Percentiles rank a stretch among this genome's conserved stretches.
Evolutionary conservation across 495 filamentous ascomycete genomes (phyloP).

Genomic region (Penicillium angulare): DNA sequence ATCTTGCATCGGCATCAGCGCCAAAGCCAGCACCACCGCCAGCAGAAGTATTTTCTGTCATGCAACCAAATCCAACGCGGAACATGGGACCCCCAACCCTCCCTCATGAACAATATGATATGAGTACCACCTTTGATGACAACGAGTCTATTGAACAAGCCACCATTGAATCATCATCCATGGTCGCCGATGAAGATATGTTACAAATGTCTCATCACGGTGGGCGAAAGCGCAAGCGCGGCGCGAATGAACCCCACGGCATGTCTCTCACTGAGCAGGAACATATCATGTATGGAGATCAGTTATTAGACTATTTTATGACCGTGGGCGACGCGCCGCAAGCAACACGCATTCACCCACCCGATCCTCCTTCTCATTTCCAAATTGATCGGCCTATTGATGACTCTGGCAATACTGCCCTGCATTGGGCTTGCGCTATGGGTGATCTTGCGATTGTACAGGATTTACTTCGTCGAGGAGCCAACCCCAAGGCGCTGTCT

Average conservation of each 20-base stretch:
- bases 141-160: slow-evolving; percentile 80
- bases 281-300: slow-evolving; percentile 86
- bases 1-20: slow-evolving; percentile 14
- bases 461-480: slow-evolving; percentile 74
- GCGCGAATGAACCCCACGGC: slow-evolving; percentile 51
- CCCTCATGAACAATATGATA: slow-evolving; percentile 56
- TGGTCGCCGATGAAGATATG: slow-evolving; percentile 77
- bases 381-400: slow-evolving; percentile 88
- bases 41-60: slow-evolving; percentile 39
- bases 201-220: slow-evolving; percentile 64
- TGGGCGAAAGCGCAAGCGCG: slow-evolving; percentile 75
- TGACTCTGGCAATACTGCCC: slow-evolving; percentile 78
- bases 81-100: slow-evolving; percentile 46
- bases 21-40: background rate
- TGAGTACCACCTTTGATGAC: slow-evolving; percentile 61
- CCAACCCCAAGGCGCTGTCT: slow-evolving; percentile 62
- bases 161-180: slow-evolving; percentile 76
- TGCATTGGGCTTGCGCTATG: slow-evolving; percentile 99
- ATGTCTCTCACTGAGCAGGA: slow-evolving; percentile 72
- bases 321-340: slow-evolving; percentile 67
- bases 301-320: slow-evolving; percentile 93
- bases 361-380: slow-evolving; percentile 76
- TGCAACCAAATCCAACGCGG: slow-evolving; percentile 40
- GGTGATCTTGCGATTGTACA: slow-evolving; percentile 89
- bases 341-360: slow-evolving; percentile 56